These are phyloP conservation scores for Vitis hybrid DNA, from an alignment of 177 flowering plant genomes.

Conservation along the genomic window DNA sequence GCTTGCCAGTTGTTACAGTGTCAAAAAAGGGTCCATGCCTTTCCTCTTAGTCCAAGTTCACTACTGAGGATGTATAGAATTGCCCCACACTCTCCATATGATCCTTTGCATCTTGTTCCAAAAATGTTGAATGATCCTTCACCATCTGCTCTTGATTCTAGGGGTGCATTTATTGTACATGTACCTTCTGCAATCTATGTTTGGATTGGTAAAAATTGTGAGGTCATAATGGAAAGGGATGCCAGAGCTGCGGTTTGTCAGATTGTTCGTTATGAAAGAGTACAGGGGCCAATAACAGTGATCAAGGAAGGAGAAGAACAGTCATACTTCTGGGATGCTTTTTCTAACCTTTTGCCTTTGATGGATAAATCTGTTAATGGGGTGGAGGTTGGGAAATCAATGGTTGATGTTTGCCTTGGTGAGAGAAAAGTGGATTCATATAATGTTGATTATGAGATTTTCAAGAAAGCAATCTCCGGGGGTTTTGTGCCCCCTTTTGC, in stretches of 20 bases:
- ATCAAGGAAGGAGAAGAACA: conserved; percentile 88
- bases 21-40: conserved; percentile 93
- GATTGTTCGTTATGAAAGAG: conserved; percentile 88
- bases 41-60: conserved; percentile 90
- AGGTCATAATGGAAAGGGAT: conserved; percentile 80
- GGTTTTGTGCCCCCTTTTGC: conserved; percentile 85
- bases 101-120: conserved; percentile 93
- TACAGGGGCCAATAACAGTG: conserved; percentile 55
- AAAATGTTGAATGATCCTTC: conserved; percentile 85
- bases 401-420: conserved; percentile 39
- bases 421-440: conserved; percentile 64
- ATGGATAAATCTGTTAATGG: conserved; percentile 50
- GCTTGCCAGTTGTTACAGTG: conserved; percentile 95
- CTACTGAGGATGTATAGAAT: conserved; percentile 80
- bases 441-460: conserved; percentile 79
- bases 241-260: conserved; percentile 86
- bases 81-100: conserved; percentile 93
- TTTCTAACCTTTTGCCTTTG: conserved; percentile 50
- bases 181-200: conserved; percentile 79
- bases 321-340: conserved; percentile 76
- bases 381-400: conserved; percentile 25
- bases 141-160: conserved; percentile 75
- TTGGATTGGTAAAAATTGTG: conserved; percentile 83
- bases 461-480: conserved; percentile 69
- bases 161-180: conserved; percentile 90